Evolutionary conservation across 1,284 basidiomycete species (phyloP).

Genomic region (Heterobasidion irregulare): DNA sequence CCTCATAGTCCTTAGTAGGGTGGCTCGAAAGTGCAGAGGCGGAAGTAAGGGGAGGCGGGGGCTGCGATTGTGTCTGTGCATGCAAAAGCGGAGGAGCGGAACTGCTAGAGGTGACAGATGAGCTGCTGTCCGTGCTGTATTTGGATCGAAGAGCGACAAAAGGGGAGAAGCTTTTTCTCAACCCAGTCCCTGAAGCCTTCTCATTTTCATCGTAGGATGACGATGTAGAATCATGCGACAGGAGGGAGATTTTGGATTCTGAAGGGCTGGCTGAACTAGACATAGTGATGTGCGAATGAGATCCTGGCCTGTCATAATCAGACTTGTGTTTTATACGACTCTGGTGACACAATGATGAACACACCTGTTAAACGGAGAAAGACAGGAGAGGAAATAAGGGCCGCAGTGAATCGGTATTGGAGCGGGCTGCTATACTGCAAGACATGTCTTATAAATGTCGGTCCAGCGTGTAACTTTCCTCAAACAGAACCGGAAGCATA

Average conservation of each 20-base stretch:
- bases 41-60: background rate
- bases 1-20: slow-evolving; percentile 7
- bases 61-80: background rate
- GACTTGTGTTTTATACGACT: too few species aligned
- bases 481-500: too few species aligned
- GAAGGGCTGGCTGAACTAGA: background rate
- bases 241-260: slow-evolving; percentile 1
- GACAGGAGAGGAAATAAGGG: too few species aligned
- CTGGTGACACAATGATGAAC: too few species aligned
- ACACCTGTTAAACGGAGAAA: too few species aligned
- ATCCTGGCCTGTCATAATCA: too few species aligned
- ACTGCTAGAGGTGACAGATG: background rate
- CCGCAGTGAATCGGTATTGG: too few species aligned
- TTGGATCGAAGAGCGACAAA: background rate
- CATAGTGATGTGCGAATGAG: background rate
- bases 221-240: slow-evolving; percentile 2
- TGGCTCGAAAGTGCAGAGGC: background rate
- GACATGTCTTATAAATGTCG: background rate
- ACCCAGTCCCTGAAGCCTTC: background rate
- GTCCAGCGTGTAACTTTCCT: background rate
- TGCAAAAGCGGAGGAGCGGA: background rate
- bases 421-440: background rate
- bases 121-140: background rate
- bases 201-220: background rate
- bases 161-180: background rate